phyloP scores from a whole-genome alignment of 495 filamentous ascomycete species.

The Evernia prunastri region DNA sequence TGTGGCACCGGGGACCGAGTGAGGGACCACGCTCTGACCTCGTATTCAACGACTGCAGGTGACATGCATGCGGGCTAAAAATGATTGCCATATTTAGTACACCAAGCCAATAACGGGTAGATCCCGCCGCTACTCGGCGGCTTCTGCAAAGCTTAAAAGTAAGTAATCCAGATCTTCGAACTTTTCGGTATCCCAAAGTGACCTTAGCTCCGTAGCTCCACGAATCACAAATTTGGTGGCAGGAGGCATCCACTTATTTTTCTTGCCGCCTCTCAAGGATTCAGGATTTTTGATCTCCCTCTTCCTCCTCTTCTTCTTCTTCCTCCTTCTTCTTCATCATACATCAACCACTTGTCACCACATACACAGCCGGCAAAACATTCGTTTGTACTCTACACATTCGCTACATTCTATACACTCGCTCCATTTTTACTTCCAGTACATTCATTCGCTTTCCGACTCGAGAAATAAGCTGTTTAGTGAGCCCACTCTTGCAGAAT shows the following conservation, averaged over 20 bases:
- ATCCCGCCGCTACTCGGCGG: neutral
- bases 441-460: neutral
- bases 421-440: neutral
- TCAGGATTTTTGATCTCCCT: too few relatives aligned
- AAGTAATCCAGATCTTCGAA: neutral
- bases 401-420: constrained; percentile 10
- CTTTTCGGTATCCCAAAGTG: neutral
- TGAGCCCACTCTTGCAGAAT: neutral
- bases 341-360: neutral
- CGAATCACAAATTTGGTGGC: neutral
- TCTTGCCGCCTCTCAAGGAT: too few relatives aligned
- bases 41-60: constrained; percentile 1
- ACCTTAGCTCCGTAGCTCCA: neutral
- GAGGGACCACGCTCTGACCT: neutral
- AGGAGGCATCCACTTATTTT: constrained; percentile 10
- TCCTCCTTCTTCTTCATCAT: neutral
- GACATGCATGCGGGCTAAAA: neutral
- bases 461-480: neutral
- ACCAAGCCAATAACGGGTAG: neutral
- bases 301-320: too few relatives aligned
- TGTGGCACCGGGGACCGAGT: too few relatives aligned
- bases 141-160: neutral
- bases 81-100: neutral
- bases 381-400: constrained; percentile 10
- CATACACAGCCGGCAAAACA: neutral